phyloP scores from a whole-genome alignment of 768 basidiomycete species.

The Suillus sp. region DNA sequence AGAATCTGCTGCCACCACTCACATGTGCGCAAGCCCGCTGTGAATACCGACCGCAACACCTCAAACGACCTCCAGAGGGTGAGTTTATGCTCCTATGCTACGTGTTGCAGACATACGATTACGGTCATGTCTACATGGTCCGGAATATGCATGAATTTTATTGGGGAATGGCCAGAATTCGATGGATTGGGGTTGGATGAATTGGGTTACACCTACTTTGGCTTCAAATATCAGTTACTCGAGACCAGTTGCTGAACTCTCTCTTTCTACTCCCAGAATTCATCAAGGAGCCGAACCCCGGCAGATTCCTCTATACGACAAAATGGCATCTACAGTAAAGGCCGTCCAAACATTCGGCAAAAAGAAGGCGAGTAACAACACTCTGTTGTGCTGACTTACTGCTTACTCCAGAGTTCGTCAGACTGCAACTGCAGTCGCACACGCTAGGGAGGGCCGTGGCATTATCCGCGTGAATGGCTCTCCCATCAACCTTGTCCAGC shows the following conservation, averaged over 20 bases:
- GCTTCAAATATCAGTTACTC: constrained; percentile 8
- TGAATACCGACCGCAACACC: constrained; percentile 25
- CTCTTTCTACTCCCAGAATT: constrained; percentile 21
- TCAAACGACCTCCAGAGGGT: constrained; percentile 41
- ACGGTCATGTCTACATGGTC: not conserved
- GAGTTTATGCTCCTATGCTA: constrained; percentile 29
- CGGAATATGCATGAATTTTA: constrained; percentile 20
- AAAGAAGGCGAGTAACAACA: constrained; percentile 81
- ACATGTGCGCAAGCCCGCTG: constrained; percentile 11
- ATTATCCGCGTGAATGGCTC: constrained; percentile 96
- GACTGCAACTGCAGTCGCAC: constrained; percentile 98
- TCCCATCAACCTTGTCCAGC: constrained; percentile 93
- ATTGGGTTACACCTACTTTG: constrained; percentile 9
- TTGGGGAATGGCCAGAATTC: constrained; percentile 44
- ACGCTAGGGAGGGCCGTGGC: constrained; percentile 95
- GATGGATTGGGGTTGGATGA: constrained; percentile 39
- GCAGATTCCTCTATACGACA: constrained; percentile 27
- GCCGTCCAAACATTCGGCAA: constrained; percentile 99
- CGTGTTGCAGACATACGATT: constrained; percentile 8
- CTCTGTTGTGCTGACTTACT: constrained; percentile 13
- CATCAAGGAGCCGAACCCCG: constrained; percentile 15
- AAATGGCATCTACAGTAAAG: constrained; percentile 73
- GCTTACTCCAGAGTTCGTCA: constrained; percentile 33
- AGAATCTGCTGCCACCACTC: constrained; percentile 18
- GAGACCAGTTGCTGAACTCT: constrained; percentile 20